Evolutionary conservation across 345 rosid genomes (phyloP).

Genomic region (Arabis alpina): DNA sequence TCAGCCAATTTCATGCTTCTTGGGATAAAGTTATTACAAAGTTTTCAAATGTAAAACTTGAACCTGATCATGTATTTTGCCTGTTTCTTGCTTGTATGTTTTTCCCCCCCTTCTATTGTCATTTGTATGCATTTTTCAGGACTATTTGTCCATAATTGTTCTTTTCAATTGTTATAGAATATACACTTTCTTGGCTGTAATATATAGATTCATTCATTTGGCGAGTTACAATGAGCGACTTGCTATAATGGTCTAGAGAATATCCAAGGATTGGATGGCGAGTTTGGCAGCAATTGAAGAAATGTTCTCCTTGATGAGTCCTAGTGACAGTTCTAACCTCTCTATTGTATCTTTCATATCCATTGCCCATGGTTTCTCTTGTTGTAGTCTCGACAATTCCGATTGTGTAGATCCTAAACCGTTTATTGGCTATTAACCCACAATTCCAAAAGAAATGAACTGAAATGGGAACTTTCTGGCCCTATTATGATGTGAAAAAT

Average conservation of each 20-base stretch:
- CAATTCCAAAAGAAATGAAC: no score
- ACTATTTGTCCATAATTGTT: no score
- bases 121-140: no score
- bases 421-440: no score
- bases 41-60: no score
- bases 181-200: constrained; percentile 9
- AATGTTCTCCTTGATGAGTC: constrained; percentile 56
- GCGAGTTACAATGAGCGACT: constrained; percentile 16
- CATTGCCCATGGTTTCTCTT: constrained; percentile 67
- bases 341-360: constrained; percentile 58
- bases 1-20: no score
- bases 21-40: no score
- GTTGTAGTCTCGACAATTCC: constrained; percentile 64
- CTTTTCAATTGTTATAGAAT: not conserved
- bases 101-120: no score
- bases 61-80: no score
- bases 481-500: no score
- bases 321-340: constrained; percentile 64
- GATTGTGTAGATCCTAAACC: constrained; percentile 62
- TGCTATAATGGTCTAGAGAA: constrained; percentile 25
- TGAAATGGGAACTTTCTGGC: no score
- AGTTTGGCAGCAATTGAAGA: constrained; percentile 79
- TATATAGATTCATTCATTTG: not conserved
- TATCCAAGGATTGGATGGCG: constrained; percentile 74
- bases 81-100: no score